phyloP scores from a whole-genome alignment of 23 red algal genomes.

The Chondrus crispus region DNA sequence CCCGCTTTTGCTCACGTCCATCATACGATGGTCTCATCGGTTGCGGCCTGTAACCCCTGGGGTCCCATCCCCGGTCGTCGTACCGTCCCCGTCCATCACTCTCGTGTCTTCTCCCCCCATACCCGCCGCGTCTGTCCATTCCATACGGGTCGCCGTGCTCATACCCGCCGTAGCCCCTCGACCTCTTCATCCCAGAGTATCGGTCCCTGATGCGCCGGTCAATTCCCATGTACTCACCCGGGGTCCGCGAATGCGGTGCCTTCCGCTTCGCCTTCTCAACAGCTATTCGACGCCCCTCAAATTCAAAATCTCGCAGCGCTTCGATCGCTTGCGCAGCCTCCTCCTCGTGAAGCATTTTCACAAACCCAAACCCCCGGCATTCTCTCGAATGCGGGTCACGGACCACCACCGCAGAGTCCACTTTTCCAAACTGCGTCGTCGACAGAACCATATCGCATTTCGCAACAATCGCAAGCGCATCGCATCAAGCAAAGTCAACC shows the following conservation, averaged over 20 bases:
- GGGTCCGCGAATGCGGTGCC: conserved; percentile 48
- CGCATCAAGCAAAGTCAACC: background rate
- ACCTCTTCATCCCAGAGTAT: conserved; percentile 54
- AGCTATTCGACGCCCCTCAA: conserved; percentile 62
- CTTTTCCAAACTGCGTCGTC: conserved; percentile 42
- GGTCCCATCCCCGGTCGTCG: conserved; percentile 23
- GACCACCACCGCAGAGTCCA: conserved; percentile 58
- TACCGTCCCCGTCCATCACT: conserved; percentile 22
- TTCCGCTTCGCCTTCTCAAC: conserved; percentile 57
- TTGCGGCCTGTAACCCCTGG: conserved; percentile 22
- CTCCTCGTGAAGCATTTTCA: conserved; percentile 52
- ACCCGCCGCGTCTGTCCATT: too few relatives aligned
- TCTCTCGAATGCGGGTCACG: conserved; percentile 56
- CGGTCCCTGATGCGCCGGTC: conserved; percentile 64
- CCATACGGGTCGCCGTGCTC: conserved; percentile 26
- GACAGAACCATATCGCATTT: background rate
- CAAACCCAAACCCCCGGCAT: conserved; percentile 67
- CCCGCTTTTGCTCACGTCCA: conserved; percentile 35
- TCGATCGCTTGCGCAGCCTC: conserved; percentile 45
- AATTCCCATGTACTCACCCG: conserved; percentile 58
- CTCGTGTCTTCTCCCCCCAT: conserved; percentile 23
- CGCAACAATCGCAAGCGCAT: background rate
- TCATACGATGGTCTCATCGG: conserved; percentile 27
- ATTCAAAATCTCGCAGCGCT: conserved; percentile 52
- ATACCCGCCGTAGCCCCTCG: conserved; percentile 42